phyloP scores from a whole-genome alignment of 2,329 filamentous ascomycete species.

The Arachnomyces sp. region DNA sequence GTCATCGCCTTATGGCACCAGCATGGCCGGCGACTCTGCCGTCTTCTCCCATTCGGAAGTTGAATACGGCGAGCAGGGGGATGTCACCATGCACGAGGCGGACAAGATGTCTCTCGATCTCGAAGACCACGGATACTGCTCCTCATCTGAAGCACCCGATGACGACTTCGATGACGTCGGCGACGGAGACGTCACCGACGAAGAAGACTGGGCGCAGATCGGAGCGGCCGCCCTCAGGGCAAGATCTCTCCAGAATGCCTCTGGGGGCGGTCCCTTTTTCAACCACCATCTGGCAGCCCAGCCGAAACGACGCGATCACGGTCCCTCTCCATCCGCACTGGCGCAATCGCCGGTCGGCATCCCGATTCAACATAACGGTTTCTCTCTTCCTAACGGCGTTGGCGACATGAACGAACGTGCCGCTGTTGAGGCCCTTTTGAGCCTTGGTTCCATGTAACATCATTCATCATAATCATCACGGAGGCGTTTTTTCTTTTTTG shows the following conservation, averaged over 20 bases:
- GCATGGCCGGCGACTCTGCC: slow-evolving; percentile 60
- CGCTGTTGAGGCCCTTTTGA: slow-evolving; percentile 41
- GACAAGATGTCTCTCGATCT: slow-evolving; percentile 88
- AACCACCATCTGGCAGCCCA: slow-evolving; percentile 33
- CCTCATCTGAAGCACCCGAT: slow-evolving; percentile 64
- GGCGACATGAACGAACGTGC: slow-evolving; percentile 36
- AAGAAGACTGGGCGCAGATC: slow-evolving; percentile 90
- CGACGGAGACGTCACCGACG: slow-evolving; percentile 83
- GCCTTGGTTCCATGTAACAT: slow-evolving; percentile 40
- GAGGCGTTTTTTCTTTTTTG: slow-evolving; percentile 8
- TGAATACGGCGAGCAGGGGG: slow-evolving; percentile 52
- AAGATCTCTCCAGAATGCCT: slow-evolving; percentile 45
- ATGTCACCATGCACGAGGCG: slow-evolving; percentile 67
- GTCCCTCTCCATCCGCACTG: slow-evolving; percentile 29
- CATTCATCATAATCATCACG: slow-evolving; percentile 5
- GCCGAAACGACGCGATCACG: slow-evolving; percentile 14
- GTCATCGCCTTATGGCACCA: slow-evolving; percentile 46
- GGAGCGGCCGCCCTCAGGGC: slow-evolving; percentile 76
- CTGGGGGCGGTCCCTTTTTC: slow-evolving; percentile 32
- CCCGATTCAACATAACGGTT: slow-evolving; percentile 25
- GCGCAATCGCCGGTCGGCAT: slow-evolving; percentile 33
- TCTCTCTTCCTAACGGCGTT: slow-evolving; percentile 26
- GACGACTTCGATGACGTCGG: slow-evolving; percentile 59
- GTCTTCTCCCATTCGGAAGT: slow-evolving; percentile 62
- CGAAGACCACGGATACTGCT: slow-evolving; percentile 54